Base-by-base conservation (phyloP, 306 rosid genomes). In the Sicyos edulis region DNA sequence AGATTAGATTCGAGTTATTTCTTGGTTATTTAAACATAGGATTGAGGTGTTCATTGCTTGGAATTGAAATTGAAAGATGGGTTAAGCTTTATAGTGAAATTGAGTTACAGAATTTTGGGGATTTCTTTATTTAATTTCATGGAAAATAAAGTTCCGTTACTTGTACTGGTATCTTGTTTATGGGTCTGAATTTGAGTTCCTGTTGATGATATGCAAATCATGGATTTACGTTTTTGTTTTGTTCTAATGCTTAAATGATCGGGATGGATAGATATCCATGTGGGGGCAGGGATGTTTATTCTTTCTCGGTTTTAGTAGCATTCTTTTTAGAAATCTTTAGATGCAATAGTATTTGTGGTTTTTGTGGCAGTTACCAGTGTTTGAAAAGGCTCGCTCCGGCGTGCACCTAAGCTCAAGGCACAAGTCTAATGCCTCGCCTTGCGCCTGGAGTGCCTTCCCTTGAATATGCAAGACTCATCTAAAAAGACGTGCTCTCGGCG, bases 151-250 rank as follows among this genome's bases (percentile, higher is more conserved):
- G n/a, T n/a, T n/a, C 29, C 22, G 24, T 32, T 10, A 70, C 74
- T 70, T 21, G 74, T 8, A 49, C 14, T 26, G 60, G 15, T 26
- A 16, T 50, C 8, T 26, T 70, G 60, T 70, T 49, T 70, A 8
- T 26, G 59, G 26, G 71, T 70, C 14, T 0, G 50, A 49, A 3
- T 69, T 13, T n/a, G 9, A 69, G 58, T 7, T 69, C 29, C 52
- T 24, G 58, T 21, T 51, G 45, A 21, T 24, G 73, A 13, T 47
- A 69, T 51, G n/a, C 57, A 70, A 66, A 66, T 32, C 71, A 21
- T 21, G 1, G 44, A 11, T 20, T 44, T 45, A 13, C 3, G 5
- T 66, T 11, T 20, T 45, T 37, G 1, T 37, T 66, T 45, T 37
- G 51, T 63, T 11, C 32, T 11, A 66, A 66, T 66, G 71, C 54